Evolutionary conservation across 1,139 yeast genomes (phyloP), one percentile per base, ranked within the genome.

Genomic region (Suhomyces kunorum): DNA sequence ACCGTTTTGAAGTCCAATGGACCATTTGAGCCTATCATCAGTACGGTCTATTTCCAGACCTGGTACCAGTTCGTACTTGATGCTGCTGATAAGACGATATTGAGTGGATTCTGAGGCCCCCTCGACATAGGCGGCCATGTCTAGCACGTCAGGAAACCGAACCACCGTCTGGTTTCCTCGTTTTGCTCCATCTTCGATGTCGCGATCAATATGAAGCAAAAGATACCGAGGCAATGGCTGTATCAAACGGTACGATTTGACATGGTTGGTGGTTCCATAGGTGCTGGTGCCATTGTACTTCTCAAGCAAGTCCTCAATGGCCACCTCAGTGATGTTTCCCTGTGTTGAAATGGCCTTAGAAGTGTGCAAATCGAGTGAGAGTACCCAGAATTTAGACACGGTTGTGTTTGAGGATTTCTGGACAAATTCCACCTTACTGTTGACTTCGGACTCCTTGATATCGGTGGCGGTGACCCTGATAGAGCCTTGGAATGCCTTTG

Each of bases 111-210:
- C 30, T 1, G 43, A 44, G 16, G 39, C 49, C 37, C 42, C 56
- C 14, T 48, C 57, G 18, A 59, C 51, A 29, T 51, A 64, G 0
- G 70, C 63, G 0, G 66, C 38, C 65, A 76, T 56, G 43, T 75
- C 74, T 32, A 77, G 52, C 3, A 59, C 62, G 2, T 72, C 63
- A 5, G 83, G 78, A 53, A 78, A 84, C 36, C 76, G 80, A 3
- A 87, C 86, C 22, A 85, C 76, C 0, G 86, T 81, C 28, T 80
- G 79, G 52, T 82, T 84, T 35, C 80, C 65, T 40, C 67, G 61
- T 9, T 59, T 51, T 22, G 55, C 51, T 2, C 32, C 38, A 14
- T 31, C 24, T 11, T 59, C 50, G 43, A 78, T 68, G 8, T 51
- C 54, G 41, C 92, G 68, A 45, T 83, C 79, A 42, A 80, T 68